Percentiles rank a stretch among this genome's conserved stretches.
Evolutionary conservation across 805 yeast species (phyloP).

Genomic region (Kuraishia floccosa): DNA sequence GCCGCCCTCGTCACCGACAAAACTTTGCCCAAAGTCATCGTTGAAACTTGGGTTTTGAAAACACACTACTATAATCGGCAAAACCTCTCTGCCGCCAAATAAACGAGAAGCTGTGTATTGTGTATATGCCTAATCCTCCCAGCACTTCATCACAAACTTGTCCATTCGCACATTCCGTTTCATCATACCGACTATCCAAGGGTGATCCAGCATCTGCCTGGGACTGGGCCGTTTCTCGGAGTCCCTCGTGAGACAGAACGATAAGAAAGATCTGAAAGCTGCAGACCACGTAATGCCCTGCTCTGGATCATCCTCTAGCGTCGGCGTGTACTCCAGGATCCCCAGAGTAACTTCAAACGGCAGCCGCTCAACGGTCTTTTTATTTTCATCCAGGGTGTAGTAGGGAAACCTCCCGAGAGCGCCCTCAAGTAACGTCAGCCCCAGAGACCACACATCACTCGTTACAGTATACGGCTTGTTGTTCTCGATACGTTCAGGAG

Average conservation of each 20-base stretch:
- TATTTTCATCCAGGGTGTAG: constrained; percentile 21
- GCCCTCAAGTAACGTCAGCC: constrained; percentile 84
- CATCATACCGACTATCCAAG: constrained; percentile 81
- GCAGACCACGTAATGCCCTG: constrained; percentile 73
- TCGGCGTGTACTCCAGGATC: constrained; percentile 77
- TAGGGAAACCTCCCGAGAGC: constrained; percentile 90
- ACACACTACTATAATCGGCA: too few relatives aligned
- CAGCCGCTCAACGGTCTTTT: constrained; percentile 39
- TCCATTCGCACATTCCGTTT: constrained; percentile 73
- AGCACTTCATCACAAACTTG: constrained; percentile 64
- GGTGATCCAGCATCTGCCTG: constrained; percentile 85
- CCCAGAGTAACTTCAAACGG: constrained; percentile 82
- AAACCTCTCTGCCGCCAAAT: too few relatives aligned
- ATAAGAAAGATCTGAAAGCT: constrained; percentile 73
- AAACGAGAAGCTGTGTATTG: too few relatives aligned
- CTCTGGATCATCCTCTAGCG: constrained; percentile 63
- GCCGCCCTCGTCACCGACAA: too few relatives aligned
- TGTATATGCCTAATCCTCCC: too few relatives aligned
- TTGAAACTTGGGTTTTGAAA: too few relatives aligned
- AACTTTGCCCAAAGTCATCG: too few relatives aligned
- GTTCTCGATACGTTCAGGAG: constrained; percentile 93
- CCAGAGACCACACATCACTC: constrained; percentile 94
- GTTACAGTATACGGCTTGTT: constrained; percentile 94
- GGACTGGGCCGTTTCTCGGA: constrained; percentile 82
- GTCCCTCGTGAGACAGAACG: constrained; percentile 72